A percentile compares a stretch with the other conserved stretches of the same genome.
phyloP scores from a whole-genome alignment of 805 yeast species.

The Monosporozyma siamensis region DNA sequence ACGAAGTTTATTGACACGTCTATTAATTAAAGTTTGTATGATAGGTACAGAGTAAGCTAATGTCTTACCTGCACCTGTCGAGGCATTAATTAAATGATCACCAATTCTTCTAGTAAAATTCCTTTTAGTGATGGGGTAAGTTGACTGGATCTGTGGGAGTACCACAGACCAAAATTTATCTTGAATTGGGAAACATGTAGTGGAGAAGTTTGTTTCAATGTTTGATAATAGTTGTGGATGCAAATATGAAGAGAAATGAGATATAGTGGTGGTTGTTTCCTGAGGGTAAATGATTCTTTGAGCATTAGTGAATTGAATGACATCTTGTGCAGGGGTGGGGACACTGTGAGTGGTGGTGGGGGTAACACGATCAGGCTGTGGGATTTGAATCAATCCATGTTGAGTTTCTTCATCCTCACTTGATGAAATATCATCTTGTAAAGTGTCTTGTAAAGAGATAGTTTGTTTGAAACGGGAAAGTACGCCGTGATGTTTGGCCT shows the following conservation, averaged over 20 bases:
- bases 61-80: slow-evolving; percentile 95
- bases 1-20: slow-evolving; percentile 63
- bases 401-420: slow-evolving; percentile 3
- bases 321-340: too few species aligned
- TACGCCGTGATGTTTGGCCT: slow-evolving; percentile 39
- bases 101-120: slow-evolving; percentile 49
- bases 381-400: slow-evolving; percentile 59
- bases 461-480: slow-evolving; percentile 45
- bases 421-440: slow-evolving; percentile 18
- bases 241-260: slow-evolving; percentile 12
- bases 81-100: slow-evolving; percentile 81
- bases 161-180: slow-evolving; percentile 22
- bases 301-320: too few species aligned
- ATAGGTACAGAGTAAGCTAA: slow-evolving; percentile 81
- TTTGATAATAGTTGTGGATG: slow-evolving; percentile 29
- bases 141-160: slow-evolving; percentile 20
- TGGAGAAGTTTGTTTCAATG: slow-evolving; percentile 19
- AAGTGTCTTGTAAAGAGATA: slow-evolving; percentile 26
- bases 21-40: slow-evolving; percentile 50
- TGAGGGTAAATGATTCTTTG: slow-evolving; percentile 24
- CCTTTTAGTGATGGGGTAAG: slow-evolving; percentile 23
- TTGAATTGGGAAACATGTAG: slow-evolving; percentile 28
- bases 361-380: slow-evolving; percentile 72
- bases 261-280: slow-evolving; percentile 20
- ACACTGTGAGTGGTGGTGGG: too few species aligned